Evolutionary conservation across 73 alveolate species (phyloP).

Genomic region (Stentor coeruleus): DNA sequence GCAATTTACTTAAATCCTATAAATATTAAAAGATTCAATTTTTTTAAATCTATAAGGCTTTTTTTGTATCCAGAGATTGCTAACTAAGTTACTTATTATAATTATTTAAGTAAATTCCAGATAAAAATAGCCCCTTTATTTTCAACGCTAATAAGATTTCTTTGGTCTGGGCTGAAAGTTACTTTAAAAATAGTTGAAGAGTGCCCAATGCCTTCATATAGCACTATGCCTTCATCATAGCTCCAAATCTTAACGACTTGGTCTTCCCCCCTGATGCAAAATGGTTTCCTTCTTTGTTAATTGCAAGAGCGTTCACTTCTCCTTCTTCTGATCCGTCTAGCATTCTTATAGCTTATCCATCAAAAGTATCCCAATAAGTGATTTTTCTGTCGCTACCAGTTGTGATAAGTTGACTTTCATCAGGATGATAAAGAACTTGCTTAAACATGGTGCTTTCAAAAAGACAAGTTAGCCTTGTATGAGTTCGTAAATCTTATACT

Average conservation of each 20-base stretch:
- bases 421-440: constrained; percentile 96
- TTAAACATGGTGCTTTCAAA: constrained; percentile 98
- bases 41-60: no score
- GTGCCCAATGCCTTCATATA: constrained; percentile 82
- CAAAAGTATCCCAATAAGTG: constrained; percentile 94
- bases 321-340: constrained; percentile 98
- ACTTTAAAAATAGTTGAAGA: constrained; percentile 81
- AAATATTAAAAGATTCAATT: no score
- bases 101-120: constrained; percentile 94
- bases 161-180: constrained; percentile 81
- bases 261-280: constrained; percentile 98
- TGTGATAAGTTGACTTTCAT: constrained; percentile 93
- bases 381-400: constrained; percentile 96
- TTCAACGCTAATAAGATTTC: constrained; percentile 75
- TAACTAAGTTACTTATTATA: no score
- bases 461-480: constrained; percentile 89
- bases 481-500: constrained; percentile 91
- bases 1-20: no score
- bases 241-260: constrained; percentile 94
- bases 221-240: constrained; percentile 87
- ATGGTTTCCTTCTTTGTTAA: constrained; percentile 93
- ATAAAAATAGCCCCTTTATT: constrained; percentile 96
- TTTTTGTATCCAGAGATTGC: no score
- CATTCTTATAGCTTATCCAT: constrained; percentile 94
- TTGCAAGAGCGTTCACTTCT: constrained; percentile 96